A percentile compares a stretch with the other conserved stretches of the same genome.
Evolutionary conservation across 2,329 filamentous ascomycete genomes (phyloP).

Genomic region (Xylariaceae sp.): DNA sequence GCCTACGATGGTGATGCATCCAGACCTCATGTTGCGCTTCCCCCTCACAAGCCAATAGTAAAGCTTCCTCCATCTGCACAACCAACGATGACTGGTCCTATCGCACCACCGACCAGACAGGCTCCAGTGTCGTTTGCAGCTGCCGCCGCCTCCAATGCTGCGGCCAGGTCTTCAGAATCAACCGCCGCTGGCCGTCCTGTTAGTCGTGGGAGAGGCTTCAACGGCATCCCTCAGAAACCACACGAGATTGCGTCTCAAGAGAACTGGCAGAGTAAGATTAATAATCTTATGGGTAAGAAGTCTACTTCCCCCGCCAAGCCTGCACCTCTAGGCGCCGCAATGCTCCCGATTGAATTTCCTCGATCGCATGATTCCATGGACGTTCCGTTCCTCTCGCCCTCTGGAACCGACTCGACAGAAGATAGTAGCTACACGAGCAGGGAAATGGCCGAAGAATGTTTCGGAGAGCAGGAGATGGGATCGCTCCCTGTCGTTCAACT

Average conservation of each 20-base stretch:
- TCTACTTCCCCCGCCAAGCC: slow-evolving; percentile 51
- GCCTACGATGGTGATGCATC: slow-evolving; percentile 64
- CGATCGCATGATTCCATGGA: slow-evolving; percentile 52
- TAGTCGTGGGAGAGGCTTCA: slow-evolving; percentile 24
- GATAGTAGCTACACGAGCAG: slow-evolving; percentile 53
- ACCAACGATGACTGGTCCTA: slow-evolving; percentile 35
- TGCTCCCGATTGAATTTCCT: slow-evolving; percentile 59
- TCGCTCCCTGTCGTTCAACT: slow-evolving; percentile 68
- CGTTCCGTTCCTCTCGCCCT: slow-evolving; percentile 60
- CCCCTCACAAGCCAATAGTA: slow-evolving; percentile 69
- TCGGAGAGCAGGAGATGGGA: slow-evolving; percentile 76
- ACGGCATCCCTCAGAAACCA: slow-evolving; percentile 24
- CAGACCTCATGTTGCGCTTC: slow-evolving; percentile 66
- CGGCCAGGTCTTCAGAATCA: slow-evolving; percentile 7
- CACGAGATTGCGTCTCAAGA: slow-evolving; percentile 30
- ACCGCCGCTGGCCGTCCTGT: slow-evolving; percentile 16
- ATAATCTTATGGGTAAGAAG: slow-evolving; percentile 68
- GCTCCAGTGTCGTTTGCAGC: slow-evolving; percentile 41
- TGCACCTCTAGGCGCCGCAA: slow-evolving; percentile 64
- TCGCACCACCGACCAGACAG: slow-evolving; percentile 33
- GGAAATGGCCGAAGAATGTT: slow-evolving; percentile 73
- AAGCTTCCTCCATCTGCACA: slow-evolving; percentile 70
- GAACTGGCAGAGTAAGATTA: slow-evolving; percentile 80
- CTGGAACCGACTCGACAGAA: slow-evolving; percentile 31
- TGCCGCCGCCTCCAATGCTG: slow-evolving; percentile 31